phyloP scores from a whole-genome alignment of 2,329 filamentous ascomycete species.

The Aspergillus sojae region DNA sequence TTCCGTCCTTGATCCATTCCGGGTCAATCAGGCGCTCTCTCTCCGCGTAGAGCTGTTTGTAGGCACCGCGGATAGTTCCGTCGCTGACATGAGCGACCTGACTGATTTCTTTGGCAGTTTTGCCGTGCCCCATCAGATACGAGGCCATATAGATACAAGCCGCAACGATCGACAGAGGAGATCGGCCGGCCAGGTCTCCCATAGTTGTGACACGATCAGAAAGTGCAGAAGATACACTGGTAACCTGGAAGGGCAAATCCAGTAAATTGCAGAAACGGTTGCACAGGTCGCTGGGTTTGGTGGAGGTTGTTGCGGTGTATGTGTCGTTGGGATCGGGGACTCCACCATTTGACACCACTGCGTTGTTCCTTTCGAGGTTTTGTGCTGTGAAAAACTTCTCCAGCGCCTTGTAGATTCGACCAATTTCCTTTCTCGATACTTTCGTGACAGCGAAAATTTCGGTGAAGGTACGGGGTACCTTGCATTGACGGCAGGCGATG shows the following conservation, averaged over 20 bases:
- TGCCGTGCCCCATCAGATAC: conserved; percentile 77
- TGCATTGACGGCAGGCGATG: conserved; percentile 90
- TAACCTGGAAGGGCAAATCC: conserved; percentile 71
- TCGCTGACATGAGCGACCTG: conserved; percentile 86
- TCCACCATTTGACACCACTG: conserved; percentile 54
- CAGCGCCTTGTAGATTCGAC: conserved; percentile 88
- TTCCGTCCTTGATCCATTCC: conserved; percentile 72
- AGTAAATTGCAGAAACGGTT: conserved; percentile 87
- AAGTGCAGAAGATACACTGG: conserved; percentile 77
- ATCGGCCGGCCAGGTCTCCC: conserved; percentile 85
- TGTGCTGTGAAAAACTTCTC: conserved; percentile 84
- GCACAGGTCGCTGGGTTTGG: conserved; percentile 81
- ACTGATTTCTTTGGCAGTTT: conserved; percentile 84
- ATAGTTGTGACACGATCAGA: conserved; percentile 76
- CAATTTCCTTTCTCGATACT: conserved; percentile 96
- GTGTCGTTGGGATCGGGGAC: conserved; percentile 54
- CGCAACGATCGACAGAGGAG: conserved; percentile 88
- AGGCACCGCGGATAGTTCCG: conserved; percentile 93
- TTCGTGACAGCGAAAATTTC: conserved; percentile 93
- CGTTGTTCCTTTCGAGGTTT: conserved; percentile 60
- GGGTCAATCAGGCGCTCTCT: conserved; percentile 73
- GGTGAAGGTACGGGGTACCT: conserved; percentile 84
- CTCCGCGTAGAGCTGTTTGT: conserved; percentile 80
- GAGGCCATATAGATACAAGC: conserved; percentile 97
- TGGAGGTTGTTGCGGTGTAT: conserved; percentile 75